A percentile compares a stretch with the other conserved stretches of the same genome.
phyloP scores from a whole-genome alignment of 306 rosid species.

The Carpinus viminea region DNA sequence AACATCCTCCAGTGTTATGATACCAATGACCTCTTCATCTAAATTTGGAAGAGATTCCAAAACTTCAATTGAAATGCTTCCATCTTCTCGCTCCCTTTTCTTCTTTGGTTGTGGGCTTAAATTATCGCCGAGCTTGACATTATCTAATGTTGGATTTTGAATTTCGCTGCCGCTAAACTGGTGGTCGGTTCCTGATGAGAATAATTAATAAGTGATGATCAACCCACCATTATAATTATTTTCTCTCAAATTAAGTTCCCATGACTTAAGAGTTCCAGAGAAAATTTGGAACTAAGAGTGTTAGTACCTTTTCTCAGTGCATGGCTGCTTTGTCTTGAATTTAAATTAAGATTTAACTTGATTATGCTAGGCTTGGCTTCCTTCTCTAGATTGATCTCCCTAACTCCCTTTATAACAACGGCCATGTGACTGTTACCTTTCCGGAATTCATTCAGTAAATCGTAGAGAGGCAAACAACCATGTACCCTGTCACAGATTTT shows the following conservation, averaged over 20 bases:
- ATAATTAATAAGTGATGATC: neutral
- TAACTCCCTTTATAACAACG: conserved; percentile 51
- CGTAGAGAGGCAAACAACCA: conserved; percentile 77
- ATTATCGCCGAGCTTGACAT: conserved; percentile 28
- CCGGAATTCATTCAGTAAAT: conserved; percentile 65
- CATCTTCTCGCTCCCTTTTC: conserved; percentile 21
- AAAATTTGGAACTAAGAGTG: too few species aligned
- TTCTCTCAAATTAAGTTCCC: neutral
- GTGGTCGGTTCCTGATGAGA: neutral
- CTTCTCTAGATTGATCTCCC: conserved; percentile 7
- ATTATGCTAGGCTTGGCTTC: conserved; percentile 19
- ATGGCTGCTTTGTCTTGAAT: conserved; percentile 16
- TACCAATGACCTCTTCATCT: conserved; percentile 68
- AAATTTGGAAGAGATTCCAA: conserved; percentile 34
- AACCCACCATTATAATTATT: neutral
- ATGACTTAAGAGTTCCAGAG: neutral
- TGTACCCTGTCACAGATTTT: conserved; percentile 51
- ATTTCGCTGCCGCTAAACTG: conserved; percentile 23
- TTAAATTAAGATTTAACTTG: conserved; percentile 21
- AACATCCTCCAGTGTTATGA: conserved; percentile 87
- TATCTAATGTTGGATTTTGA: conserved; percentile 33
- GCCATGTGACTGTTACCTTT: conserved; percentile 88
- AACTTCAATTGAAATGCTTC: conserved; percentile 30
- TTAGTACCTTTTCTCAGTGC: conserved; percentile 33
- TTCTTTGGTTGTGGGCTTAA: conserved; percentile 15